phyloP scores from a whole-genome alignment of 352 stramenopile species.

The Phytophthora sojae region DNA sequence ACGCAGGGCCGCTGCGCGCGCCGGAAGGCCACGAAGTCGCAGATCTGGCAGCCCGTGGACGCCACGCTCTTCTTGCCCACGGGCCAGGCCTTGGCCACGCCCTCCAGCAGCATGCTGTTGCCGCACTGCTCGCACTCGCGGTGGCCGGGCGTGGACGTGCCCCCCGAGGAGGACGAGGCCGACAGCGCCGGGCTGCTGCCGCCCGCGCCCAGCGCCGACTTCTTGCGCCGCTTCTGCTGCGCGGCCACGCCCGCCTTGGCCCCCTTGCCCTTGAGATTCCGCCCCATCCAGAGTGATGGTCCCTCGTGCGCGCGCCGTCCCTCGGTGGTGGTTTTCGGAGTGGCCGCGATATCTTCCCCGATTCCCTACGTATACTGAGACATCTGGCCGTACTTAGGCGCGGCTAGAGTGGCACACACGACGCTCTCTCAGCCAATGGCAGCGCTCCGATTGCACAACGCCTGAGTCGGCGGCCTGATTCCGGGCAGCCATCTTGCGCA shows the following conservation, averaged over 20 bases:
- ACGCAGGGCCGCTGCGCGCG: slow-evolving; percentile 75
- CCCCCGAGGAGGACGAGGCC: slow-evolving; percentile 38
- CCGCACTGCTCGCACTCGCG: slow-evolving; percentile 68
- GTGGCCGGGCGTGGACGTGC: slow-evolving; percentile 41
- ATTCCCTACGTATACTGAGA: slow-evolving; percentile 2
- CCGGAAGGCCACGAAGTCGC: slow-evolving; percentile 79
- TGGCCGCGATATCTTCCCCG: slow-evolving; percentile 1
- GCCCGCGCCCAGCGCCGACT: slow-evolving; percentile 18
- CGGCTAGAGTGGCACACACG: background rate
- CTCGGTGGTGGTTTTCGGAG: slow-evolving; percentile 39
- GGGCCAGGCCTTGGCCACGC: slow-evolving; percentile 54
- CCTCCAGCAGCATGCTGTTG: slow-evolving; percentile 50
- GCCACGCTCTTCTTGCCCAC: slow-evolving; percentile 55
- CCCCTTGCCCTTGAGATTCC: slow-evolving; percentile 42
- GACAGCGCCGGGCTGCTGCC: slow-evolving; percentile 38
- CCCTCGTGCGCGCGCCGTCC: slow-evolving; percentile 4
- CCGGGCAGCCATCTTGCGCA: background rate
- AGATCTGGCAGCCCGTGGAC: slow-evolving; percentile 77
- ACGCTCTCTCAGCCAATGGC: background rate
- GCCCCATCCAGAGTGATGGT: slow-evolving; percentile 50
- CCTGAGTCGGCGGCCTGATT: background rate
- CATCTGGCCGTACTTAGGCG: background rate
- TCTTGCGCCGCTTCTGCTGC: slow-evolving; percentile 48
- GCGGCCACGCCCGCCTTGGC: slow-evolving; percentile 20
- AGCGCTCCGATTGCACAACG: background rate